Conservation (phyloP, 352 stramenopile species). For the Lagenidium sp. region DNA sequence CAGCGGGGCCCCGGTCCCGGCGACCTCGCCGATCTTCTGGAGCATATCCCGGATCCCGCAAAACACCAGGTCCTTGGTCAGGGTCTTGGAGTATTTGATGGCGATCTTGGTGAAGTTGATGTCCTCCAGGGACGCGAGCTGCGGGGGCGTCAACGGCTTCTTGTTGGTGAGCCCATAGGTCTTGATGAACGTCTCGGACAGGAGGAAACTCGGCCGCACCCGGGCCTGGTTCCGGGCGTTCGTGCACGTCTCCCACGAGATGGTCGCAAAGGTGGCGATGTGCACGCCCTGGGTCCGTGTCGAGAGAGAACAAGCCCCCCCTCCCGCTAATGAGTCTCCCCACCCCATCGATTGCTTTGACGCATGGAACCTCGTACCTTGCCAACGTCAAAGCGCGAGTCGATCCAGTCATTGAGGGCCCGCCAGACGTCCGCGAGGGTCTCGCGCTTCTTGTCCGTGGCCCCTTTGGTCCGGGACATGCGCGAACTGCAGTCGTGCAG, state of each 20-base stretch:
- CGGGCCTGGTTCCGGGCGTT: conserved; percentile 48
- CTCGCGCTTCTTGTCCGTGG: conserved; percentile 53
- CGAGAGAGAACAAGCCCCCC: too few relatives aligned
- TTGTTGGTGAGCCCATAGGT: conserved; percentile 54
- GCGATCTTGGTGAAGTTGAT: conserved; percentile 80
- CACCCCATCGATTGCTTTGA: too few relatives aligned
- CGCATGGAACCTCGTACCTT: conserved; percentile 37
- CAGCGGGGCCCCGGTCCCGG: conserved; percentile 33
- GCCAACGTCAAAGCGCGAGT: conserved; percentile 50
- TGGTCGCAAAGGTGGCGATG: conserved; percentile 66
- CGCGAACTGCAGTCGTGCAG: conserved; percentile 61
- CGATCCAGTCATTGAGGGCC: conserved; percentile 71
- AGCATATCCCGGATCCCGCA: conserved; percentile 57
- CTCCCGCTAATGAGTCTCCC: too few relatives aligned
- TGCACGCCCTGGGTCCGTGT: conserved; percentile 50
- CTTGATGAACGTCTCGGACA: conserved; percentile 59
- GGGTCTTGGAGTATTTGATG: conserved; percentile 67
- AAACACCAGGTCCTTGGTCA: conserved; percentile 73
- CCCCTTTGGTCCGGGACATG: conserved; percentile 41
- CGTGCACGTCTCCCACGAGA: conserved; percentile 55
- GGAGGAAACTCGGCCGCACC: conserved; percentile 44
- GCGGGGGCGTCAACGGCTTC: conserved; percentile 13
- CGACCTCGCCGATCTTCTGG: conserved; percentile 63
- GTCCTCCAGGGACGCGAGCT: conserved; percentile 53
- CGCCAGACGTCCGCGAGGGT: conserved; percentile 65